These are phyloP conservation scores for Lathyrus oleraceus DNA, from an alignment of 306 rosid genomes.

Conservation along the genomic window DNA sequence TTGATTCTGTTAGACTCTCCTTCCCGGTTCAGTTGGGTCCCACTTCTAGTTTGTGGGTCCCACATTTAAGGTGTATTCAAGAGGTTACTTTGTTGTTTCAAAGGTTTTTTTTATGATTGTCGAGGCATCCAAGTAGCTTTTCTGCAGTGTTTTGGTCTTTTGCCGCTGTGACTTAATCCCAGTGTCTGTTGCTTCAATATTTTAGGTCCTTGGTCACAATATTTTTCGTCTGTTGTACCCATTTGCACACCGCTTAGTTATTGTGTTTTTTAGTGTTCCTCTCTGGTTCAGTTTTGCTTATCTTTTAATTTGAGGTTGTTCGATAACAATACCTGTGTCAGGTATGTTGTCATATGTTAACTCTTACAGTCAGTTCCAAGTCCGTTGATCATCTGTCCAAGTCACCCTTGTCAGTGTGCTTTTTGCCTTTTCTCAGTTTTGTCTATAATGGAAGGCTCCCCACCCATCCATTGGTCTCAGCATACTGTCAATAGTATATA, in stretches of 20 bases:
- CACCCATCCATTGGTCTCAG: background rate
- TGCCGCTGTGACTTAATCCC: background rate
- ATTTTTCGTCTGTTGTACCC: background rate
- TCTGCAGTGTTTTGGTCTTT: background rate
- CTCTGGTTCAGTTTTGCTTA: background rate
- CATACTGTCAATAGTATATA: background rate
- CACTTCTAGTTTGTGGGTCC: background rate
- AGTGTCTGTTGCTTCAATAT: background rate
- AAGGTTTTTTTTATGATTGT: background rate
- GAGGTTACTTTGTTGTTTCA: background rate
- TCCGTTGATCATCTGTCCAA: background rate
- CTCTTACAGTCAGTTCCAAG: background rate
- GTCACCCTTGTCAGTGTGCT: background rate
- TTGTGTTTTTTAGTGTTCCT: background rate
- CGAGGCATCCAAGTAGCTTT: background rate
- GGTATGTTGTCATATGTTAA: background rate
- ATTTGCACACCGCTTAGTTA: too few relatives aligned
- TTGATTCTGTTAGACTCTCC: background rate
- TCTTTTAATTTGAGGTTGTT: background rate
- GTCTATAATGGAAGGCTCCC: background rate
- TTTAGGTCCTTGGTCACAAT: background rate
- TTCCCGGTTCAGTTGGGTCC: background rate
- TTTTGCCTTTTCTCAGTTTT: too few relatives aligned
- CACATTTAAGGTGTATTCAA: background rate
- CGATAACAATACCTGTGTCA: background rate